Evolutionary conservation across 1,139 yeast species (phyloP).

Genomic region (Pneumocystis canis): DNA sequence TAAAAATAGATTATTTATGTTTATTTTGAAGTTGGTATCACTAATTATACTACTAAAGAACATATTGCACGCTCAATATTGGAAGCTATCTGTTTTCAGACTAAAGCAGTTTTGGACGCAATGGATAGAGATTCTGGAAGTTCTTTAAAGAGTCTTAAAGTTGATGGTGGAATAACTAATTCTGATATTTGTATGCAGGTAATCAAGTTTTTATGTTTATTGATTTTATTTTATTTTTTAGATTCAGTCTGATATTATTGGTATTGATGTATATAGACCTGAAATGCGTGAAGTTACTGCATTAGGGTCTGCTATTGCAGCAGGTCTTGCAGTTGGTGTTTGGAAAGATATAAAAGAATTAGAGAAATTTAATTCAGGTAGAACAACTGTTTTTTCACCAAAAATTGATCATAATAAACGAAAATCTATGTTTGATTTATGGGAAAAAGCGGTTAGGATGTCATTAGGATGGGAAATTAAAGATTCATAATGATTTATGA

Average conservation of each 20-base stretch:
- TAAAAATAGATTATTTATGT: not conserved
- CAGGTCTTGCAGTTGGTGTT: conserved; percentile 65
- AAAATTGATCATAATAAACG: conserved; percentile 45
- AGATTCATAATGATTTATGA: not conserved
- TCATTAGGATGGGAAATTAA: conserved; percentile 50
- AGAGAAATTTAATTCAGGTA: conserved; percentile 25
- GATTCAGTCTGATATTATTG: conserved; percentile 79
- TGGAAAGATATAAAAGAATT: conserved; percentile 70
- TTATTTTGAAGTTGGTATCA: conserved; percentile 47
- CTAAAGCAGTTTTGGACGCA: conserved; percentile 75
- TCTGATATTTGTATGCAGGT: conserved; percentile 77
- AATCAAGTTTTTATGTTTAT: not conserved
- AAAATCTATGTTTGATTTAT: conserved; percentile 51
- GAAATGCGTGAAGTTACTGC: conserved; percentile 85
- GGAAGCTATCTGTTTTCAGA: conserved; percentile 91
- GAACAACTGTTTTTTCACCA: conserved; percentile 41
- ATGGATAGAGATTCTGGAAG: conserved; percentile 75
- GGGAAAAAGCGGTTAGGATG: conserved; percentile 72
- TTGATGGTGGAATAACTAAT: conserved; percentile 92
- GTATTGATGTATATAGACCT: conserved; percentile 72
- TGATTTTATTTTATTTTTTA: not conserved
- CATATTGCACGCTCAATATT: conserved; percentile 90
- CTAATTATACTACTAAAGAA: conserved; percentile 72
- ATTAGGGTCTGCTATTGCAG: conserved; percentile 90
- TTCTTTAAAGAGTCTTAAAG: conserved; percentile 38